These are phyloP conservation scores for Starmera dryadoides DNA, from an alignment of 805 yeast genomes.

Conservation along the genomic window DNA sequence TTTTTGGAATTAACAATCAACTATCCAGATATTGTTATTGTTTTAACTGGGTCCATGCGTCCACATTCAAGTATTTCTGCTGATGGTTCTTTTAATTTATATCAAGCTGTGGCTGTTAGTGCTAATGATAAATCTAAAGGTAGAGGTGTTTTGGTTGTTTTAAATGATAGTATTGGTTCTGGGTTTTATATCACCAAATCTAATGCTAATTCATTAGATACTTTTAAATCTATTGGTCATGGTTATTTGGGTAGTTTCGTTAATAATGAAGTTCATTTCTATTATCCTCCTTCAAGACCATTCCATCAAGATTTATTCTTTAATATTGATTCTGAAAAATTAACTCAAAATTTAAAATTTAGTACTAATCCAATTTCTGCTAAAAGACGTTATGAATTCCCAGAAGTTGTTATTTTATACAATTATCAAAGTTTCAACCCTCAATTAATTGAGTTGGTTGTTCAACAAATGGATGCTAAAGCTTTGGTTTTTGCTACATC, in stretches of 20 bases:
- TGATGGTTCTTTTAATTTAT: conserved; percentile 68
- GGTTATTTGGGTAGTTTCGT: conserved; percentile 69
- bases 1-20: conserved; percentile 48
- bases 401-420: conserved; percentile 48
- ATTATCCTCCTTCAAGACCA: conserved; percentile 56
- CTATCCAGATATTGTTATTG: conserved; percentile 47
- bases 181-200: conserved; percentile 68
- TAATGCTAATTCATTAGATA: conserved; percentile 63
- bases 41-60: conserved; percentile 68
- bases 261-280: conserved; percentile 56
- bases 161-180: conserved; percentile 62
- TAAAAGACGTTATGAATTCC: conserved; percentile 20
- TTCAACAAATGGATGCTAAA: conserved; percentile 34
- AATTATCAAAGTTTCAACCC: conserved; percentile 56
- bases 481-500: conserved; percentile 63
- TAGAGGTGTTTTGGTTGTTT: conserved; percentile 56
- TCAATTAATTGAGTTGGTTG: conserved; percentile 37
- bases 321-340: conserved; percentile 24
- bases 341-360: conserved; percentile 14
- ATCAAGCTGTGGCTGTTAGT: conserved; percentile 63
- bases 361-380: conserved; percentile 16
- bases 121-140: conserved; percentile 40
- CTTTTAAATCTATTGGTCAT: conserved; percentile 61
- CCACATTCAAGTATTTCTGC: conserved; percentile 65
- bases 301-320: conserved; percentile 36